Evolutionary conservation across 345 rosid species (phyloP), one percentile per base, ranked within the genome.

Genomic region (Chamaenerion angustifolium): DNA sequence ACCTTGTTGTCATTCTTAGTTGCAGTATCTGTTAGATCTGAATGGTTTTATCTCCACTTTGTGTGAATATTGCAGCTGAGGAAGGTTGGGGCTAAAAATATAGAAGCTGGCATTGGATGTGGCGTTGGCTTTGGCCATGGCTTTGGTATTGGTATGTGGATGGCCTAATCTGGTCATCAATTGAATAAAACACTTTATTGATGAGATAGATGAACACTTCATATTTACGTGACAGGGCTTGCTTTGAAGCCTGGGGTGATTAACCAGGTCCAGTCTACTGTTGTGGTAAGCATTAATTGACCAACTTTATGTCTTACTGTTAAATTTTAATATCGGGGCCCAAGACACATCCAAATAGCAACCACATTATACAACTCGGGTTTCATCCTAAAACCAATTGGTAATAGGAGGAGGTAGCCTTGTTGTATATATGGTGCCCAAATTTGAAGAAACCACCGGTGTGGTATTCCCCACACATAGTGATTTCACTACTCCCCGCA

Each of bases 71-170:
- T 57, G 55, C 60, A 83, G 85, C 48, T 83, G 58, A 63, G 69
- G 65, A 83, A 74, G 58, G 19, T 72, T 45, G 94, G 94, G 18
- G 81, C 83, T 8, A 78, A 74, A 56, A 83, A 63, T 44, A 57
- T 78, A 15, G 64, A 80, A 70, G 85, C 71, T 45, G 88, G 85
- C 40, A 25, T 78, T 52, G 94, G 94, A 43, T 83, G 94, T 50
- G 88, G 94, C 66, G 69, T 83, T 46, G 94, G 94, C 59, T 71
- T 83, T 51, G 93, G 93, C 61, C 82, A 80, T 63, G 93, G 88
- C 23, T 70, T 83, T 61, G 94, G 94, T 62, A 59, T 72, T 10
- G 88, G 88, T 83, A 77, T 59, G 82, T 48, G 16, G 56, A 54
- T 16, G 37, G 37, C 37, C 5, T 31, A 31, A 31, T 31, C 7